phyloP scores from a whole-genome alignment of 176 grass and related monocot genomes.

The Canna indica region DNA sequence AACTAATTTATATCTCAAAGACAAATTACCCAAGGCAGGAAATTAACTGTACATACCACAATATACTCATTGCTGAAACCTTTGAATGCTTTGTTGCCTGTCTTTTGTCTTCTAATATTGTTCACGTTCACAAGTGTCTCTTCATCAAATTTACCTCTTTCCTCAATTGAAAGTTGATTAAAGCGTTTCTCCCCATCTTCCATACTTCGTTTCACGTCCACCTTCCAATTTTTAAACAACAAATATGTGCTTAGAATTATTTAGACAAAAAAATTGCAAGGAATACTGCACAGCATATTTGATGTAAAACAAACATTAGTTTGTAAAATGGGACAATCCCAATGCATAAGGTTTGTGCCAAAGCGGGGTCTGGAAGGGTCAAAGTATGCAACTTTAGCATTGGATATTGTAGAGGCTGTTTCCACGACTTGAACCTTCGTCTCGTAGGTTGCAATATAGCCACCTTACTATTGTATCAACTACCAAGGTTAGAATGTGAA shows the following conservation, averaged over 20 bases:
- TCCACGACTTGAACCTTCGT: too few species aligned
- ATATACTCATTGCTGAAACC: slow-evolving; percentile 97
- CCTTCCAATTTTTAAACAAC: slow-evolving; percentile 33
- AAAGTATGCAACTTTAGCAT: not conserved
- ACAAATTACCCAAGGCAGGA: not conserved
- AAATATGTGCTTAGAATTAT: not conserved
- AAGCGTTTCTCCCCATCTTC: slow-evolving; percentile 92
- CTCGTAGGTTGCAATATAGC: too few species aligned
- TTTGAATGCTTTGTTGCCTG: slow-evolving; percentile 42
- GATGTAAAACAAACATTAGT: not conserved
- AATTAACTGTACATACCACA: slow-evolving; percentile 46
- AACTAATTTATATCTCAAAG: not conserved
- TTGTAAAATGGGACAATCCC: not conserved
- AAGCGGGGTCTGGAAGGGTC: too few species aligned
- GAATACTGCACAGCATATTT: not conserved
- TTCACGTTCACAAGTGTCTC: slow-evolving; percentile 98
- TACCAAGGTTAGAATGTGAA: too few species aligned
- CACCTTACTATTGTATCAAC: too few species aligned
- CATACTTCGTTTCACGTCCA: slow-evolving; percentile 79
- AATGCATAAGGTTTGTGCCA: not conserved
- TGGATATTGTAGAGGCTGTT: too few species aligned
- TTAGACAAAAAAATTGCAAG: not conserved
- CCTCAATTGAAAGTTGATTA: slow-evolving; percentile 95
- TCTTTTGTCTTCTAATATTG: slow-evolving; percentile 83
- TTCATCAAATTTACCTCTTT: slow-evolving; percentile 98